Evolutionary conservation across 345 rosid genomes (phyloP), one percentile per base, ranked within the genome.

Genomic region (Aquilaria yunnanensis): DNA sequence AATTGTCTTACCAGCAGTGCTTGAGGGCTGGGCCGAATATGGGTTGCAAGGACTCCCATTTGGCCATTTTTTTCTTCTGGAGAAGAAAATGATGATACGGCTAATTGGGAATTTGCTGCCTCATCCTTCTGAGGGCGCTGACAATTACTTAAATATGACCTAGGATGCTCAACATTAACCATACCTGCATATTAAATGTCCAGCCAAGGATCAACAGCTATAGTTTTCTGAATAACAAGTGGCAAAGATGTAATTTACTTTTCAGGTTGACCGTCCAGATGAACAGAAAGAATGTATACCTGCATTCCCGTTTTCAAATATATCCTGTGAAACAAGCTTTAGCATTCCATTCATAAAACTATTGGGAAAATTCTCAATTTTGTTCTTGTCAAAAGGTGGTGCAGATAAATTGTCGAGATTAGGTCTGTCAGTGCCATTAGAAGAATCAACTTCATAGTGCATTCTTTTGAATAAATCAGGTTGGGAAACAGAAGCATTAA

Each of bases 51-150:
- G 55, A 59, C 77, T 66, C 81, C 88, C 13, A 65, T 70, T 64
- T 81, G 85, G 73, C 90, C 80, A 78, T 77, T 85, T 59, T 67
- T 69, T 70, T 86, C 95, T 54, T 56, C 78, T 54, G 75, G 73
- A 47, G 81, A 67, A 65, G 85, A 66, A 65, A 63, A 70, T 23
- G 85, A 78, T 31, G 85, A 78, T 65, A 63, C 67, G 64, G 79
- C 59, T 64, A 77, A 74, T 46, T 79, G 85, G 59, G 78, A 69
- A 67, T 77, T 73, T 59, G 79, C 81, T 60, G 77, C 77, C 45
- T 82, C 96, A 57, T 81, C 93, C 71, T 75, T 90, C 51, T 82
- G 68, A 56, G 68, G 47, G 57, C 62, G 84, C 54, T 80, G 86
- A 63, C 80, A 65, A 63, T 73, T 64, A 75, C 64, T 81, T 76